Percentiles rank a stretch among this genome's conserved stretches.
phyloP scores from a whole-genome alignment of 805 yeast genomes.

The Sugiyamaella valdiviana region DNA sequence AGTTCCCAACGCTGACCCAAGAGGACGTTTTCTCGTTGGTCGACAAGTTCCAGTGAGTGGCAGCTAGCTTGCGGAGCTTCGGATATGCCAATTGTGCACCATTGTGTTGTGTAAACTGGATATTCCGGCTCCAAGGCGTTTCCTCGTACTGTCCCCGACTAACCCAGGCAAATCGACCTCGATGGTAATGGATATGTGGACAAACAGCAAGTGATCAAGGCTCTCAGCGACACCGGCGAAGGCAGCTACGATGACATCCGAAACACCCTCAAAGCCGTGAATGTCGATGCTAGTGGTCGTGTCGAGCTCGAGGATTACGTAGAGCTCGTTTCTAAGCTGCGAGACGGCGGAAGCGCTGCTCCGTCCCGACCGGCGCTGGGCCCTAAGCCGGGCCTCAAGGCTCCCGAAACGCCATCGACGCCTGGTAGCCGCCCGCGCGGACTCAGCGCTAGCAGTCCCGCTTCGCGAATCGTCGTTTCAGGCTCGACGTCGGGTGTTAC shows the following conservation, averaged over 20 bases:
- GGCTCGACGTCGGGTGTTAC: slow-evolving; percentile 90
- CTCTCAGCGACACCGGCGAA: slow-evolving; percentile 69
- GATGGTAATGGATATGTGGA: slow-evolving; percentile 95
- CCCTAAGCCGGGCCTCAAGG: slow-evolving; percentile 5
- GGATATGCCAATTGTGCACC: neutral
- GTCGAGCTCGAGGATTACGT: slow-evolving; percentile 96
- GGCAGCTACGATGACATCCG: slow-evolving; percentile 89
- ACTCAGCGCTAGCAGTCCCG: neutral
- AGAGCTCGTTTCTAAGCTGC: slow-evolving; percentile 71
- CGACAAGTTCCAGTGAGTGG: slow-evolving; percentile 60
- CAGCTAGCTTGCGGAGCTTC: no score
- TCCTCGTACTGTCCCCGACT: neutral
- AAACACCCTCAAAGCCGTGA: slow-evolving; percentile 83
- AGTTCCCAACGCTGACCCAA: slow-evolving; percentile 79
- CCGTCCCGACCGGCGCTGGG: slow-evolving; percentile 5
- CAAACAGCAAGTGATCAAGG: slow-evolving; percentile 81
- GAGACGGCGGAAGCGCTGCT: slow-evolving; percentile 36
- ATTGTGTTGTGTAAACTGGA: neutral
- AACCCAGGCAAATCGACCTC: slow-evolving; percentile 57
- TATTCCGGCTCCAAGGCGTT: neutral
- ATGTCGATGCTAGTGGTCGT: slow-evolving; percentile 94
- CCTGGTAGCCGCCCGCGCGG: slow-evolving; percentile 9
- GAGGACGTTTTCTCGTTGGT: slow-evolving; percentile 79
- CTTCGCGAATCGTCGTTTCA: slow-evolving; percentile 55
- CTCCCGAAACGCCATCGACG: neutral